Percentiles rank a stretch among this genome's conserved stretches.
Conservation (phyloP, 805 yeast species). For the Grigorovia transvaalensis region DNA sequence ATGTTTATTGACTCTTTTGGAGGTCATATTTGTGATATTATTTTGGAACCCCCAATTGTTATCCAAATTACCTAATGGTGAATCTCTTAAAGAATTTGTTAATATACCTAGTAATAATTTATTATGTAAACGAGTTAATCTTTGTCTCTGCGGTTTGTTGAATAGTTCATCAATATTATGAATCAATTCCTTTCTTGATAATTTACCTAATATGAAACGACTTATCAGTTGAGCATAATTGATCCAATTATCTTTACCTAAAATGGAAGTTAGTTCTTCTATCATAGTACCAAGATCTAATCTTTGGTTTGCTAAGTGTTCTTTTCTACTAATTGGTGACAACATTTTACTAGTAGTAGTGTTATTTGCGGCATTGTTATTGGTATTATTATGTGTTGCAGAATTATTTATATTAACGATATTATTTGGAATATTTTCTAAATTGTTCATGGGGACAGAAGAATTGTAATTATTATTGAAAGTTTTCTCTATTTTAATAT, state of each 20-base stretch:
- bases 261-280: slow-evolving; percentile 55
- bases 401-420: not conserved
- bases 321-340: not conserved
- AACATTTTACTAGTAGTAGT: not conserved
- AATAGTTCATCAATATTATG: slow-evolving; percentile 48
- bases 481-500: not conserved
- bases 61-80: slow-evolving; percentile 62
- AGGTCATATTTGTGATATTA: slow-evolving; percentile 34
- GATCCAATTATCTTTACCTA: slow-evolving; percentile 75
- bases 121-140: slow-evolving; percentile 49
- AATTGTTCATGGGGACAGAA: not conserved
- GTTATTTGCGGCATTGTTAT: not conserved
- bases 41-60: slow-evolving; percentile 45
- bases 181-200: slow-evolving; percentile 67
- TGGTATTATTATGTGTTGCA: not conserved
- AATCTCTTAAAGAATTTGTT: slow-evolving; percentile 74
- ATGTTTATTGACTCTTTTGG: slow-evolving; percentile 33
- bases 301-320: slow-evolving; percentile 22
- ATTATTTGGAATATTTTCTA: not conserved
- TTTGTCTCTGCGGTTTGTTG: slow-evolving; percentile 5
- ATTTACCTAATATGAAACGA: slow-evolving; percentile 63
- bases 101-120: slow-evolving; percentile 69
- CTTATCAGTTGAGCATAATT: slow-evolving; percentile 72
- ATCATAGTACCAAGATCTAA: slow-evolving; percentile 59
- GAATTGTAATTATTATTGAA: not conserved